These are phyloP conservation scores for Pleurotus djamor DNA, from an alignment of 768 basidiomycete genomes.

Conservation along the genomic window DNA sequence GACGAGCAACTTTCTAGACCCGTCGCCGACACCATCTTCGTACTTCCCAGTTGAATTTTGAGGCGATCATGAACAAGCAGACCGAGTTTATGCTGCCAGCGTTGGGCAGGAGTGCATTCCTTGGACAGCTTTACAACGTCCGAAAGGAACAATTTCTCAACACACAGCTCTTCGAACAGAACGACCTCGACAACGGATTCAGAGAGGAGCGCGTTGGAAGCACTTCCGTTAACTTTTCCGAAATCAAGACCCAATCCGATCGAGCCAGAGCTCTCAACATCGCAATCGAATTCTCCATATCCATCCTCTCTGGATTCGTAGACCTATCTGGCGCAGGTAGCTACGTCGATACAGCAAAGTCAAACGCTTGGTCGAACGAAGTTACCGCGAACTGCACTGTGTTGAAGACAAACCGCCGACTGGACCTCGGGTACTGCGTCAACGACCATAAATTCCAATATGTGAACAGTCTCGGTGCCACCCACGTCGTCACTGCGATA, in stretches of 20 bases:
- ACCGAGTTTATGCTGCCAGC: not conserved
- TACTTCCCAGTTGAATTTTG: too few relatives aligned
- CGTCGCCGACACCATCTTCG: not conserved
- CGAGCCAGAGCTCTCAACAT: not conserved
- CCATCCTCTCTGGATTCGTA: not conserved
- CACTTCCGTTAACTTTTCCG: not conserved
- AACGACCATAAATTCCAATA: not conserved
- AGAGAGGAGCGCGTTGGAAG: not conserved
- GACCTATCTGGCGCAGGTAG: not conserved
- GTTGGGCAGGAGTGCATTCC: not conserved
- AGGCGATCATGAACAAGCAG: not conserved
- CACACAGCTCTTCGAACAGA: not conserved
- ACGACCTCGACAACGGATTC: not conserved
- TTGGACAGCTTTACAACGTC: not conserved
- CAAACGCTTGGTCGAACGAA: not conserved
- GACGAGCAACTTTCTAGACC: not conserved
- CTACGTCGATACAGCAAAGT: not conserved
- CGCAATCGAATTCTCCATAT: not conserved
- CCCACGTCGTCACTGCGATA: slow-evolving; percentile 14
- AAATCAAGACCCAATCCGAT: not conserved
- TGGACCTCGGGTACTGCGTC: not conserved
- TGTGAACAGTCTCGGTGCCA: not conserved
- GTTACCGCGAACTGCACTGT: not conserved
- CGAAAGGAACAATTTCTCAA: not conserved
- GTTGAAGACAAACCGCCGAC: not conserved